Conservation (phyloP, 2,329 filamentous ascomycete species). For the Neoascochyta sp. region DNA sequence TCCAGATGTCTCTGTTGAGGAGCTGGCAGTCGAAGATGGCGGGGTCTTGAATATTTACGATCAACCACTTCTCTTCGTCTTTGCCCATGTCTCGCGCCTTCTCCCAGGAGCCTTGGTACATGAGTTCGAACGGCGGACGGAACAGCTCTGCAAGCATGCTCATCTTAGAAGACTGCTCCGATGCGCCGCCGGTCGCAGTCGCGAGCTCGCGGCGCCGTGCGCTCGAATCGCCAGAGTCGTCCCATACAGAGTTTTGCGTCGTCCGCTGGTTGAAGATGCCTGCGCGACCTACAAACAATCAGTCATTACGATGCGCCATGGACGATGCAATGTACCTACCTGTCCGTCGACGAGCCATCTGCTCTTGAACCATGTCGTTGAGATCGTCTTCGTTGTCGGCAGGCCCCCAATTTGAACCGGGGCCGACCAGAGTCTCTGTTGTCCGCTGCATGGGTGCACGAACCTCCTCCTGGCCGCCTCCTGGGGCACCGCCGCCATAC, state of each 20-base stretch:
- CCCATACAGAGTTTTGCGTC: conserved; percentile 55
- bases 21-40: conserved; percentile 93
- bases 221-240: conserved; percentile 47
- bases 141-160: conserved; percentile 86
- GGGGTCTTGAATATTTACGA: conserved; percentile 93
- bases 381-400: conserved; percentile 50
- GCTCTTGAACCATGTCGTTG: conserved; percentile 61
- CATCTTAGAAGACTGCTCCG: conserved; percentile 64
- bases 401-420: conserved; percentile 54
- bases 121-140: conserved; percentile 86
- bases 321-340: conserved; percentile 20
- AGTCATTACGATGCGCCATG: conserved; percentile 22
- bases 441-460: conserved; percentile 87
- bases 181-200: conserved; percentile 61
- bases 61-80: conserved; percentile 84
- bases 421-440: conserved; percentile 85
- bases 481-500: conserved; percentile 56
- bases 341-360: conserved; percentile 52
- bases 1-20: conserved; percentile 94
- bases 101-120: conserved; percentile 76
- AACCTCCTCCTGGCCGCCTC: conserved; percentile 56
- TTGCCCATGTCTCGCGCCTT: conserved; percentile 81
- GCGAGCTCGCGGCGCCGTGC: conserved; percentile 53
- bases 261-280: conserved; percentile 69
- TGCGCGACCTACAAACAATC: conserved; percentile 40